Percentiles rank a stretch among this genome's conserved stretches.
Evolutionary conservation across 1,139 yeast genomes (phyloP).

Genomic region (Suhomyces bribrorum): DNA sequence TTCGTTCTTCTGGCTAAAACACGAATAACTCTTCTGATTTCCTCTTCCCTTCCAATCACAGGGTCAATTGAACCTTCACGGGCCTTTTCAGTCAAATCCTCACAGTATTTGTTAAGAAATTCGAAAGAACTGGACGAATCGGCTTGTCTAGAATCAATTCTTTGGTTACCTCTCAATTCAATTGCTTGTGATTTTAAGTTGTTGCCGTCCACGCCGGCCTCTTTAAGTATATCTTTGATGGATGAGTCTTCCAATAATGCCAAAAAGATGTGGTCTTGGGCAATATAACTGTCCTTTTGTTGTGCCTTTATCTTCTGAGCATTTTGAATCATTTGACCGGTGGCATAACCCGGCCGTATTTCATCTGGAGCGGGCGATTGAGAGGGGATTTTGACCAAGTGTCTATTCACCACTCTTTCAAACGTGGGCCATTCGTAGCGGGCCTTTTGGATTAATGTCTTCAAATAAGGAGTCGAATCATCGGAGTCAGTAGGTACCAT

Average conservation of each 20-base stretch:
- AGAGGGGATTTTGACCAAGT: constrained; percentile 79
- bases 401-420: constrained; percentile 77
- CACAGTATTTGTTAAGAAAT: constrained; percentile 84
- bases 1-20: constrained; percentile 94
- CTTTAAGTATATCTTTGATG: constrained; percentile 73
- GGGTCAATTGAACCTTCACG: constrained; percentile 95
- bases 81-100: constrained; percentile 91
- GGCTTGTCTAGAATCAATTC: constrained; percentile 92
- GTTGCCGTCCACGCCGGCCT: constrained; percentile 65
- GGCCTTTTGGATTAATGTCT: constrained; percentile 84
- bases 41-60: constrained; percentile 98
- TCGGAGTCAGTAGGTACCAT: constrained; percentile 78
- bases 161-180: constrained; percentile 83
- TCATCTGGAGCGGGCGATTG: constrained; percentile 87
- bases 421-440: constrained; percentile 84
- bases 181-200: constrained; percentile 79
- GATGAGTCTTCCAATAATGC: constrained; percentile 81
- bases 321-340: constrained; percentile 67
- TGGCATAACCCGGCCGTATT: constrained; percentile 64
- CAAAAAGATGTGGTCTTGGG: constrained; percentile 88
- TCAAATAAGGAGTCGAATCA: constrained; percentile 68
- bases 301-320: constrained; percentile 77
- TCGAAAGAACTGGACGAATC: constrained; percentile 86
- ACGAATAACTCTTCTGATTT: constrained; percentile 90
- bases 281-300: constrained; percentile 89